Percentiles rank a stretch among this genome's conserved stretches.
Conservation (phyloP, 148 eudicot species). For the Oxyria digyna region DNA sequence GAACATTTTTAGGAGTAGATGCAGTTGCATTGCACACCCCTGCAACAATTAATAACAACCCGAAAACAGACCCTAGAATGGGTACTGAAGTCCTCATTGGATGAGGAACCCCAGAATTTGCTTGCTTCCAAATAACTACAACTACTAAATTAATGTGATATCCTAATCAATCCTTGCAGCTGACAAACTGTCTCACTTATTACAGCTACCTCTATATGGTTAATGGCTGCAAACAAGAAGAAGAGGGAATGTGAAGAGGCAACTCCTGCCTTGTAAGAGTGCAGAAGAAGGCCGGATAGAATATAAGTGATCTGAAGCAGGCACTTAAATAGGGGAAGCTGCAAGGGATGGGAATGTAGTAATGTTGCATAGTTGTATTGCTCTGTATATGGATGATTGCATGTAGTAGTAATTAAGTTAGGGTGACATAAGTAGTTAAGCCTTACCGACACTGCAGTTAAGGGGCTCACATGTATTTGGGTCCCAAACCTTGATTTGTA, state of each 20-base stretch:
- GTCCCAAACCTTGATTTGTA: background rate
- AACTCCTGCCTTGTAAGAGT: background rate
- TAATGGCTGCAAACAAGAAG: background rate
- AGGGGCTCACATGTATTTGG: constrained; percentile 8
- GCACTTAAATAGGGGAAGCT: background rate
- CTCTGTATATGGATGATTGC: background rate
- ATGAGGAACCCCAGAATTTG: background rate
- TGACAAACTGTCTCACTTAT: no score
- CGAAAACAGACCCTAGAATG: constrained; percentile 16
- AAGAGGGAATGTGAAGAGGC: no score
- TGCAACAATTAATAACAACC: constrained; percentile 21
- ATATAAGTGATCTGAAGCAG: background rate
- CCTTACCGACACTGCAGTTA: constrained; percentile 6
- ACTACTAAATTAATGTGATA: background rate
- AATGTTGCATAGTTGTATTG: background rate
- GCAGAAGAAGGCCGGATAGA: background rate
- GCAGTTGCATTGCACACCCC: constrained; percentile 28
- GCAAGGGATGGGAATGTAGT: background rate
- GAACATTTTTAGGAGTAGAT: constrained; percentile 10
- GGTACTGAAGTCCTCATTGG: constrained; percentile 11
- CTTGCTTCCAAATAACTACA: background rate
- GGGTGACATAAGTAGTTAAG: background rate
- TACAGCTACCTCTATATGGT: background rate
- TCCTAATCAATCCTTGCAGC: background rate
- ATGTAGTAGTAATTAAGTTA: background rate